Percentiles rank a stretch among this genome's conserved stretches.
phyloP scores from a whole-genome alignment of 257 asterid genomes.

The Fraxinus quadrangulata region DNA sequence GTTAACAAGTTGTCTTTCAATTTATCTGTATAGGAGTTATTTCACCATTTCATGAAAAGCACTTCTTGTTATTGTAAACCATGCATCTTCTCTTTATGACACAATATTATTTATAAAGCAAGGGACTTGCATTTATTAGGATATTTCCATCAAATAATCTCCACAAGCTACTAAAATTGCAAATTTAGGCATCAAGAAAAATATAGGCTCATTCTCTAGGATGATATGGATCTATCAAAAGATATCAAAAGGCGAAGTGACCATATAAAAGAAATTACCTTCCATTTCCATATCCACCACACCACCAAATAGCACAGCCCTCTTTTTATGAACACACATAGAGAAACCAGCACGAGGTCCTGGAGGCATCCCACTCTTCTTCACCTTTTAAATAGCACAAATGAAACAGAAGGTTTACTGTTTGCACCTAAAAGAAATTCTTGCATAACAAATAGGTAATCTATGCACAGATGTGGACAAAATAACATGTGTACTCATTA shows the following conservation, averaged over 20 bases:
- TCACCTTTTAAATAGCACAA: slow-evolving; percentile 53
- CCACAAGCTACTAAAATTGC: neutral
- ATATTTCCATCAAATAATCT: neutral
- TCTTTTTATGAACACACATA: slow-evolving; percentile 87
- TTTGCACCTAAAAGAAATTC: neutral
- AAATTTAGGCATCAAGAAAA: neutral
- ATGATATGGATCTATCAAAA: slow-evolving; percentile 10
- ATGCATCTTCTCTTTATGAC: neutral
- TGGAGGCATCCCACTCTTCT: slow-evolving; percentile 96
- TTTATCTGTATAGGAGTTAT: neutral
- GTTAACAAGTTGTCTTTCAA: neutral
- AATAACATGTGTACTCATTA: neutral
- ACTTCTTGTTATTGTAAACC: neutral
- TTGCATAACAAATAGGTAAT: slow-evolving; percentile 2
- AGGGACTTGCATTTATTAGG: neutral
- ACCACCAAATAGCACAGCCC: slow-evolving; percentile 95
- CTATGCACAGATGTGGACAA: slow-evolving; percentile 6
- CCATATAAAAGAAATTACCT: slow-evolving; percentile 47
- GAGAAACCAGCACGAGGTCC: slow-evolving; percentile 99
- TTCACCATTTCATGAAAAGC: neutral
- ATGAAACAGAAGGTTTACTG: slow-evolving; percentile 21
- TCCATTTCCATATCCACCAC: slow-evolving; percentile 98
- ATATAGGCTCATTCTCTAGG: neutral
- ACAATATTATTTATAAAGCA: neutral
- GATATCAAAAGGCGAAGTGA: slow-evolving; percentile 14